Conservation (phyloP, 2,329 filamentous ascomycete genomes). For the Aspergillus sp. region DNA sequence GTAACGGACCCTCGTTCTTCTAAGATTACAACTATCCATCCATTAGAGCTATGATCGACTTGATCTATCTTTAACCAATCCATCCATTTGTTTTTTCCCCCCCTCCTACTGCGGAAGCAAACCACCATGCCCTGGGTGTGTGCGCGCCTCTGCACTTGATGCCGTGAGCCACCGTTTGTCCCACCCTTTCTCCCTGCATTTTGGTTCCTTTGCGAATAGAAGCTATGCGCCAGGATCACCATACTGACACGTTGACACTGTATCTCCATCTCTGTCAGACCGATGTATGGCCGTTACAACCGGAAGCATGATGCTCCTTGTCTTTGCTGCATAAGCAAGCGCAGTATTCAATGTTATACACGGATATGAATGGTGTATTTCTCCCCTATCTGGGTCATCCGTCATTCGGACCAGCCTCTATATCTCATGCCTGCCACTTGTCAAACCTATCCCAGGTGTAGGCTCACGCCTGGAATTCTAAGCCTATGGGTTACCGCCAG, state of each 20-base stretch:
- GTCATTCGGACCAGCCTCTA: neutral
- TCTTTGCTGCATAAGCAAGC: neutral
- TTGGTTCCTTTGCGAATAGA: neutral
- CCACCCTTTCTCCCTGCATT: neutral
- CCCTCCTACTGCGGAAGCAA: neutral
- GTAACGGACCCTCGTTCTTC: neutral
- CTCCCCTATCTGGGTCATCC: neutral
- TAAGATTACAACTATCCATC: neutral
- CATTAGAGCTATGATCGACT: neutral
- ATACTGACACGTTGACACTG: neutral
- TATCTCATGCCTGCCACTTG: neutral
- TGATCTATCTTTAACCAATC: neutral
- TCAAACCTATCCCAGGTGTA: neutral
- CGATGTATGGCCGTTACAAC: neutral
- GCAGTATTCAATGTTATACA: neutral
- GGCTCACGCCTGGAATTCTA: neutral
- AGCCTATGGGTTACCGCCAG: neutral
- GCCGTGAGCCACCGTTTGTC: neutral
- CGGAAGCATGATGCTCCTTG: neutral
- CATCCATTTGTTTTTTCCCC: neutral
- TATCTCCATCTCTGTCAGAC: neutral
- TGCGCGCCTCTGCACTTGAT: neutral
- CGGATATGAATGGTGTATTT: neutral
- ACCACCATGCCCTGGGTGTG: neutral
- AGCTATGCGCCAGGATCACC: neutral